Percentiles rank a stretch among this genome's conserved stretches.
Conservation (phyloP, 345 rosid genomes). For the Bruguiera gymnorhiza region DNA sequence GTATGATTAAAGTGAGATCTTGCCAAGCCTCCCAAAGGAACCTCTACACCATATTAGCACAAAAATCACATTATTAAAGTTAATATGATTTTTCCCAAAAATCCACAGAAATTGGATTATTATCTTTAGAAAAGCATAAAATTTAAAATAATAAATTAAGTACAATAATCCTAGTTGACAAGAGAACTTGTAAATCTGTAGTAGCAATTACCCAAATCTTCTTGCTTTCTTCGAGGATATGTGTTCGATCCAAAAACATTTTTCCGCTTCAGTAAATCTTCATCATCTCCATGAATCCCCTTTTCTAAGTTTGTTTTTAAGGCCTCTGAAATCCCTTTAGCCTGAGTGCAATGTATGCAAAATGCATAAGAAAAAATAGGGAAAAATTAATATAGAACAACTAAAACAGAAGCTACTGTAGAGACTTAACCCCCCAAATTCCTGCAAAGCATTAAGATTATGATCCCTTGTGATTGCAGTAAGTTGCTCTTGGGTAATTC, state of each 20-base stretch:
- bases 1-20: conserved; percentile 86
- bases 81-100: neutral
- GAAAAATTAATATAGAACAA: neutral
- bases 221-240: conserved; percentile 89
- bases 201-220: conserved; percentile 55
- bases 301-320: conserved; percentile 57
- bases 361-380: conserved; percentile 13
- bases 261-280: conserved; percentile 61
- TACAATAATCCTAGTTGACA: neutral
- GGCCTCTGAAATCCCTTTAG: conserved; percentile 60
- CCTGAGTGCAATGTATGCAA: conserved; percentile 30
- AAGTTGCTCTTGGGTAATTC: conserved; percentile 65
- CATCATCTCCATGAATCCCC: conserved; percentile 67
- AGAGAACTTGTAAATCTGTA: neutral
- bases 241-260: conserved; percentile 90
- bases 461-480: conserved; percentile 78
- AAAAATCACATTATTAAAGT: neutral
- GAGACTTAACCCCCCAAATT: conserved; percentile 63
- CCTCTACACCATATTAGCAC: conserved; percentile 42
- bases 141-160: neutral
- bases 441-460: conserved; percentile 51
- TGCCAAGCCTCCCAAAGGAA: conserved; percentile 99
- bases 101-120: too few species aligned
- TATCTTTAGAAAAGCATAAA: too few species aligned
- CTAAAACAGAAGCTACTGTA: neutral